Conservation (phyloP, 1,284 basidiomycete genomes). For the Papiliotrema nemorosa region DNA sequence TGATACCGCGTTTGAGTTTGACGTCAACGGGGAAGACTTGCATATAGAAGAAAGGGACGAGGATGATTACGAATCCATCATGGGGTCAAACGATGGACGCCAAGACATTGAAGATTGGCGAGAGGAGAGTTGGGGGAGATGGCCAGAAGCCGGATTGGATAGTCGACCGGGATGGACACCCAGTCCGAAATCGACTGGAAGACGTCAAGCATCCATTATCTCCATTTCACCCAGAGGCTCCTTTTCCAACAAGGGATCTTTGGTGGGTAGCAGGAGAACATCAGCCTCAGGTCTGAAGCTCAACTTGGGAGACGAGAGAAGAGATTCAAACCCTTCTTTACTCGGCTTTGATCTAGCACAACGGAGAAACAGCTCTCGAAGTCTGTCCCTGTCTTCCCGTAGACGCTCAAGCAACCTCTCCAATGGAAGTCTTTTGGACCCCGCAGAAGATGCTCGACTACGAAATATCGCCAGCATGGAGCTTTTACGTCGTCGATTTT, state of each 20-base stretch:
- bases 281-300: neutral
- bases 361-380: slow-evolving; percentile 13
- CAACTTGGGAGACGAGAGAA: slow-evolving; percentile 4
- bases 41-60: slow-evolving; percentile 13
- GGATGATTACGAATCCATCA: slow-evolving; percentile 24
- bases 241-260: slow-evolving; percentile 14
- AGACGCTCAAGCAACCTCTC: slow-evolving; percentile 25
- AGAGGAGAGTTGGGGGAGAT: slow-evolving; percentile 19
- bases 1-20: slow-evolving; percentile 24
- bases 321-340: slow-evolving; percentile 23
- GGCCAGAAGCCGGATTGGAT: slow-evolving; percentile 14
- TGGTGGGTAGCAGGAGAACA: neutral
- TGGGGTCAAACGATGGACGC: slow-evolving; percentile 7
- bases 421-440: slow-evolving; percentile 21
- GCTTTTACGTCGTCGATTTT: slow-evolving; percentile 25
- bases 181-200: neutral
- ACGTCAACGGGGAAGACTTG: slow-evolving; percentile 4
- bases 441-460: slow-evolving; percentile 23
- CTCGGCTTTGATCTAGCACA: slow-evolving; percentile 26
- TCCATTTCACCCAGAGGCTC: slow-evolving; percentile 22
- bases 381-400: slow-evolving; percentile 5
- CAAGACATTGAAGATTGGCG: slow-evolving; percentile 4
- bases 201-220: slow-evolving; percentile 25
- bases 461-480: slow-evolving; percentile 27
- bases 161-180: slow-evolving; percentile 17